A percentile compares a stretch with the other conserved stretches of the same genome.
Conservation (phyloP, 2,329 filamentous ascomycete species). For the Paecilomyces formosus region DNA sequence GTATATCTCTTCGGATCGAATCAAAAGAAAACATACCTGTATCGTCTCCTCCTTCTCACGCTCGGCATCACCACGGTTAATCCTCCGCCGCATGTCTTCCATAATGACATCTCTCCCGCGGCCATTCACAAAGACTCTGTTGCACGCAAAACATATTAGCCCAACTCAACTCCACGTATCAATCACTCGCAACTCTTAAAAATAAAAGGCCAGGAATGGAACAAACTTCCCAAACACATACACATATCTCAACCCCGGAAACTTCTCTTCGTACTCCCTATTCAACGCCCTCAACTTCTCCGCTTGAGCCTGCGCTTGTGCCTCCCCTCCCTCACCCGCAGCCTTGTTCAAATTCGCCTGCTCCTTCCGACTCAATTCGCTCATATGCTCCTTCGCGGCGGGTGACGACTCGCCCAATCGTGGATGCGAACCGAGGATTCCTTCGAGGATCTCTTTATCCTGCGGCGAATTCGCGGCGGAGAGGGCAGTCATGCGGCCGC, state of each 20-base stretch:
- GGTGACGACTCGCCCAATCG: conserved; percentile 58
- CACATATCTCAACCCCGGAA: conserved; percentile 79
- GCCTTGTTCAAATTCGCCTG: conserved; percentile 65
- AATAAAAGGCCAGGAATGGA: not conserved
- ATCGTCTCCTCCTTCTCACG: conserved; percentile 68
- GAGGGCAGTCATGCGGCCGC: conserved; percentile 55
- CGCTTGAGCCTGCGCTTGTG: conserved; percentile 45
- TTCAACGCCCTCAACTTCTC: conserved; percentile 62
- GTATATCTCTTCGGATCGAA: not conserved
- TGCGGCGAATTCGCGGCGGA: conserved; percentile 43
- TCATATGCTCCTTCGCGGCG: conserved; percentile 51
- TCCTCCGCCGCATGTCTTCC: conserved; percentile 70
- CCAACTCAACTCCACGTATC: not conserved
- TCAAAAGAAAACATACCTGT: conserved; percentile 47
- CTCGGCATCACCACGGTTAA: conserved; percentile 57
- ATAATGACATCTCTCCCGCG: conserved; percentile 66
- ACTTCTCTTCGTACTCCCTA: conserved; percentile 67
- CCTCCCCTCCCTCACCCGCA: conserved; percentile 39
- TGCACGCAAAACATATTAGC: not conserved
- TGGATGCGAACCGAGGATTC: conserved; percentile 74
- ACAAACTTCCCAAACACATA: conserved; percentile 1
- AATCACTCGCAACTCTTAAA: not conserved
- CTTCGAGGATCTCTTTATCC: conserved; percentile 54
- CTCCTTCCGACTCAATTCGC: conserved; percentile 70
- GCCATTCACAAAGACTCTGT: conserved; percentile 77